phyloP scores from a whole-genome alignment of 1,284 basidiomycete genomes.

The Ceratobasidium sp. region DNA sequence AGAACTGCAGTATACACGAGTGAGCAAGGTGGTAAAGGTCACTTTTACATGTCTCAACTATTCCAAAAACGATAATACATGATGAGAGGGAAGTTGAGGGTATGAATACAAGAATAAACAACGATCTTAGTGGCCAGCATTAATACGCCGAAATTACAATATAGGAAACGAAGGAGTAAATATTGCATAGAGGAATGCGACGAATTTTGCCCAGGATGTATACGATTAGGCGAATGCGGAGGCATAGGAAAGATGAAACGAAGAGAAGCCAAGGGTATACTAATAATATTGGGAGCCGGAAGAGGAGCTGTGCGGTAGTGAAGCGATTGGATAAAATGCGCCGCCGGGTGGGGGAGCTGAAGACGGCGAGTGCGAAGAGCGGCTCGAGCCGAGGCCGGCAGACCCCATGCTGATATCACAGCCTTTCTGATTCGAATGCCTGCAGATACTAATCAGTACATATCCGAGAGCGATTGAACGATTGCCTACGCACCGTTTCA shows the following conservation, averaged over 20 bases:
- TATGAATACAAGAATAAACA: conserved; percentile 42
- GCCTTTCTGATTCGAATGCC: conserved; percentile 36
- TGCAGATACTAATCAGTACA: not conserved
- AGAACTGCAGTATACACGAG: conserved; percentile 27
- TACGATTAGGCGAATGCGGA: not conserved
- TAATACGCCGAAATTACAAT: too few species aligned
- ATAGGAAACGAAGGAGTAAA: not conserved
- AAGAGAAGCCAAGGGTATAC: not conserved
- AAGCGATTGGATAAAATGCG: conserved; percentile 22
- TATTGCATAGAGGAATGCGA: not conserved
- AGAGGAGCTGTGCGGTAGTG: conserved; percentile 14
- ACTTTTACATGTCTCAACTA: conserved; percentile 6
- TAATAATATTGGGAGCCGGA: conserved; percentile 14
- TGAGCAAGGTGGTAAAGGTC: not conserved
- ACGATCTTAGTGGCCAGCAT: not conserved
- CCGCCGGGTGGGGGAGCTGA: conserved; percentile 13
- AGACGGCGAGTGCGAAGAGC: conserved; percentile 29
- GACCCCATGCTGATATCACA: conserved; percentile 20
- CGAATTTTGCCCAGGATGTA: conserved; percentile 1
- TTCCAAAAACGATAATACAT: conserved; percentile 16
- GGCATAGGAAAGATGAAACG: not conserved
- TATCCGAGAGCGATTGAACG: not conserved
- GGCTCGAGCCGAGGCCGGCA: not conserved
- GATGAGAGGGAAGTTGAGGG: not conserved
- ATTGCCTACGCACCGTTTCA: conserved; percentile 22